Percentiles rank a stretch among this genome's conserved stretches.
Conservation (phyloP, 176 grass and related monocot species). For the Oryza coarctata region DNA sequence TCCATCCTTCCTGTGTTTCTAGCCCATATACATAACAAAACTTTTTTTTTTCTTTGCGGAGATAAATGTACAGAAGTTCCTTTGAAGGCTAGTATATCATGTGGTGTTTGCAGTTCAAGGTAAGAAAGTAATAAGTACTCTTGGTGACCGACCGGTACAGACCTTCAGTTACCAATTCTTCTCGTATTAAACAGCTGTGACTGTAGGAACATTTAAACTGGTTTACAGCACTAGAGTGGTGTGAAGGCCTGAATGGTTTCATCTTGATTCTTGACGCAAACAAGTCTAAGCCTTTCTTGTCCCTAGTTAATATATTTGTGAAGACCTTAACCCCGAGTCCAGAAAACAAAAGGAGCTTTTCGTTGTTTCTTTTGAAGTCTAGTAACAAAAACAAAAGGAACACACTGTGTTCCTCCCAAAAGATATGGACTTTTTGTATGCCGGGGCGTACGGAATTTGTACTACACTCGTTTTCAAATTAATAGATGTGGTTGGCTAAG, state of each 20-base stretch:
- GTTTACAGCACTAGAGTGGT: not conserved
- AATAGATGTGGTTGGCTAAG: not conserved
- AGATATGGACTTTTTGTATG: not conserved
- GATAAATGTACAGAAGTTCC: not conserved
- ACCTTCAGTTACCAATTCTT: not conserved
- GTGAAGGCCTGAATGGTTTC: not conserved
- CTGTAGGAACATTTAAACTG: too few species aligned
- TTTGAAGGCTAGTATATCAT: conserved; percentile 3
- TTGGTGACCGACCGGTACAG: not conserved
- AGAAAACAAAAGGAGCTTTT: not conserved
- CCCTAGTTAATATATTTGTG: not conserved
- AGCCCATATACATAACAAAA: not conserved
- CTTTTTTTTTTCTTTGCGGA: not conserved
- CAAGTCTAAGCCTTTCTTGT: not conserved
- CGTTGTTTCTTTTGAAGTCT: not conserved
- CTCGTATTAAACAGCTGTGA: not conserved
- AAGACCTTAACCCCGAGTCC: not conserved
- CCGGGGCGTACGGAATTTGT: not conserved
- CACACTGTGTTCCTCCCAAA: not conserved
- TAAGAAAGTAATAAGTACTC: not conserved
- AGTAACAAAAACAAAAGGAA: not conserved
- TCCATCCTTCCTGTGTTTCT: not conserved
- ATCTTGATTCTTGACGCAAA: not conserved
- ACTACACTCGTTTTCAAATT: not conserved
- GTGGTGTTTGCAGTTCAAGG: conserved; percentile 25